These are phyloP conservation scores for Paxillus involutus DNA, from an alignment of 768 basidiomycete species.

Conservation along the genomic window DNA sequence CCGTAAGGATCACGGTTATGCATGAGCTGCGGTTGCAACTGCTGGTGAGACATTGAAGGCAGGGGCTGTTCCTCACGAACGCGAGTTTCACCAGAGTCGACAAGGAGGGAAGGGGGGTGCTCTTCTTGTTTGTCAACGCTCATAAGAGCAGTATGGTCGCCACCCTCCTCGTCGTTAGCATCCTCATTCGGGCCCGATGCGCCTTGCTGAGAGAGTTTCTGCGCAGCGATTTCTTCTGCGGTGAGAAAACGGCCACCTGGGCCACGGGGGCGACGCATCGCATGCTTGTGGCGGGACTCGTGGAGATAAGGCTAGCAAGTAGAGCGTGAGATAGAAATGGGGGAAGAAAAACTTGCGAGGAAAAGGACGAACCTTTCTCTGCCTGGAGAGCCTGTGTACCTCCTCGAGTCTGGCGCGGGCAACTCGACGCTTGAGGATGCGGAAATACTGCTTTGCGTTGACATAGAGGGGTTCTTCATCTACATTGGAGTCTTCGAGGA, in stretches of 20 bases:
- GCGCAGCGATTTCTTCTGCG: conserved; percentile 90
- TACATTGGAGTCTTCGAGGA: conserved; percentile 44
- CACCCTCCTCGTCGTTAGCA: conserved; percentile 40
- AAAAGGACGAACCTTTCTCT: conserved; percentile 71
- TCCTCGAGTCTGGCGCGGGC: conserved; percentile 92
- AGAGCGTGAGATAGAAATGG: conserved; percentile 7
- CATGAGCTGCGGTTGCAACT: conserved; percentile 13
- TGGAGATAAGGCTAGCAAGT: conserved; percentile 87
- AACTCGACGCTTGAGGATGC: conserved; percentile 93
- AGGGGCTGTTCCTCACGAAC: conserved; percentile 8
- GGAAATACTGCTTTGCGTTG: conserved; percentile 98
- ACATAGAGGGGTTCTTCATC: conserved; percentile 99
- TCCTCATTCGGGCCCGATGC: conserved; percentile 42
- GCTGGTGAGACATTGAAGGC: conserved; percentile 6
- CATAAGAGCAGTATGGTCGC: conserved; percentile 4
- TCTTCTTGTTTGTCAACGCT: conserved; percentile 17
- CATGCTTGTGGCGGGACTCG: conserved; percentile 97
- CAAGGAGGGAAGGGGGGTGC: conserved; percentile 15
- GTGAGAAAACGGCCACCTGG: conserved; percentile 98
- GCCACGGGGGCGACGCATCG: conserved; percentile 94
- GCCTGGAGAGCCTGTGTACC: conserved; percentile 86
- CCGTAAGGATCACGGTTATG: conserved; percentile 12
- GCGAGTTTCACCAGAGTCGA: conserved; percentile 18
- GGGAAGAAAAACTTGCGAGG: neutral
- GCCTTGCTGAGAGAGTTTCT: conserved; percentile 46